Conservation (phyloP, 805 yeast genomes). For the Metschnikowia chrysomelidarum region DNA sequence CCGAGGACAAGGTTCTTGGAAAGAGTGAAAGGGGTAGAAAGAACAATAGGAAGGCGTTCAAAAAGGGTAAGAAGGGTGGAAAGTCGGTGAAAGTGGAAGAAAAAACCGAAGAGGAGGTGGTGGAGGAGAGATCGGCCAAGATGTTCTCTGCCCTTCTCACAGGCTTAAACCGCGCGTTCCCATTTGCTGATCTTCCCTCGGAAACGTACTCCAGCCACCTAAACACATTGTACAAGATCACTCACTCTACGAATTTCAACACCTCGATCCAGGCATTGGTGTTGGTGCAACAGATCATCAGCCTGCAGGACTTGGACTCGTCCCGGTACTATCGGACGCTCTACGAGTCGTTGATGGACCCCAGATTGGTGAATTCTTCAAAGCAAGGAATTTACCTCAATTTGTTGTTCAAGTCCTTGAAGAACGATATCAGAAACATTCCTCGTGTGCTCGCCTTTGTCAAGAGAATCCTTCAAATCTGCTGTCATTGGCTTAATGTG, state of each 20-base stretch:
- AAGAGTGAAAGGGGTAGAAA: conserved; percentile 57
- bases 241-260: conserved; percentile 91
- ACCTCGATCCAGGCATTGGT: conserved; percentile 91
- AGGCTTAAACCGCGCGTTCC: conserved; percentile 95
- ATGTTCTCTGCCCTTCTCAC: conserved; percentile 88
- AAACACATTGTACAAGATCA: conserved; percentile 81
- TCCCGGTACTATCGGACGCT: conserved; percentile 83
- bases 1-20: conserved; percentile 42
- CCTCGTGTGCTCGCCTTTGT: conserved; percentile 83
- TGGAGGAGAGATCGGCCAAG: conserved; percentile 79
- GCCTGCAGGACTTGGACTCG: conserved; percentile 51
- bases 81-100: conserved; percentile 61
- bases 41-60: conserved; percentile 62
- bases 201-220: conserved; percentile 73
- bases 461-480: conserved; percentile 83
- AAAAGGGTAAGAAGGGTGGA: conserved; percentile 87
- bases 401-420: conserved; percentile 78
- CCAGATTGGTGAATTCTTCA: conserved; percentile 78
- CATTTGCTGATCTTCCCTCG: conserved; percentile 75
- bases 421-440: conserved; percentile 54
- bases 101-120: conserved; percentile 60
- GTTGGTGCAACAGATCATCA: conserved; percentile 76
- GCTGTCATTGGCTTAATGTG: conserved; percentile 80
- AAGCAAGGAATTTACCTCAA: conserved; percentile 92
- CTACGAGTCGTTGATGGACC: conserved; percentile 85